These are phyloP conservation scores for Aspergillus jensenii DNA, from an alignment of 2,329 filamentous ascomycete genomes.

Conservation along the genomic window DNA sequence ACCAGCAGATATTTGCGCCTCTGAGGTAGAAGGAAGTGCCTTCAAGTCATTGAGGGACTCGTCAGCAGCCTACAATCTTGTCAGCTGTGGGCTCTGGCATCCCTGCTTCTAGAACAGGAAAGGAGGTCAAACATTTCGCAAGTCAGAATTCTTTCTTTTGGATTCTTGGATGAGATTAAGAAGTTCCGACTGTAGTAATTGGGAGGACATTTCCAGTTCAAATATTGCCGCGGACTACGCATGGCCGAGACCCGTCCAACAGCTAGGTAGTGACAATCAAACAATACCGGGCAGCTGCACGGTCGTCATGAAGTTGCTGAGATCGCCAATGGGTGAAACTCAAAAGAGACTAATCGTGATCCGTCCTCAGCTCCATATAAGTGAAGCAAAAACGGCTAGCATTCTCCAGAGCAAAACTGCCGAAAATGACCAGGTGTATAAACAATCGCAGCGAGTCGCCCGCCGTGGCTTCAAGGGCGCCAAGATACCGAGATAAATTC, in stretches of 20 bases:
- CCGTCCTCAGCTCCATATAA: not conserved
- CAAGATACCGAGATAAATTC: conserved; percentile 16
- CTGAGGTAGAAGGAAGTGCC: conserved; percentile 69
- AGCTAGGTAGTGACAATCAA: conserved; percentile 15
- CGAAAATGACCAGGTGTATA: conserved; percentile 5
- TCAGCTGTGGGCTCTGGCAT: conserved; percentile 21
- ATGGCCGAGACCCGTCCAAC: conserved; percentile 25
- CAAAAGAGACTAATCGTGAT: not conserved
- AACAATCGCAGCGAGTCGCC: conserved; percentile 1
- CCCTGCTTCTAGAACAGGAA: conserved; percentile 12
- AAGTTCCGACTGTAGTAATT: conserved; percentile 84
- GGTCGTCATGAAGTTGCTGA: conserved; percentile 11
- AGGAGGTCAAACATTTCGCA: conserved; percentile 61
- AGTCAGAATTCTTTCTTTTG: conserved; percentile 88
- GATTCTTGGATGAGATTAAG: conserved; percentile 91
- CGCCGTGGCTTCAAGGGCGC: conserved; percentile 13
- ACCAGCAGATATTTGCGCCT: conserved; percentile 74
- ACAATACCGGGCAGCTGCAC: conserved; percentile 14
- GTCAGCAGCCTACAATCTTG: conserved; percentile 70
- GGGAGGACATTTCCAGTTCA: conserved; percentile 72
- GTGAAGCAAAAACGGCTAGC: not conserved
- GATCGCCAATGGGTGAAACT: not conserved
- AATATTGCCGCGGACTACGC: conserved; percentile 22
- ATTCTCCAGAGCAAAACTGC: not conserved
- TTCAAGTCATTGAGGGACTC: conserved; percentile 90